Base-by-base conservation (phyloP, 352 stramenopile genomes). In the Plasmopara halstedii region DNA sequence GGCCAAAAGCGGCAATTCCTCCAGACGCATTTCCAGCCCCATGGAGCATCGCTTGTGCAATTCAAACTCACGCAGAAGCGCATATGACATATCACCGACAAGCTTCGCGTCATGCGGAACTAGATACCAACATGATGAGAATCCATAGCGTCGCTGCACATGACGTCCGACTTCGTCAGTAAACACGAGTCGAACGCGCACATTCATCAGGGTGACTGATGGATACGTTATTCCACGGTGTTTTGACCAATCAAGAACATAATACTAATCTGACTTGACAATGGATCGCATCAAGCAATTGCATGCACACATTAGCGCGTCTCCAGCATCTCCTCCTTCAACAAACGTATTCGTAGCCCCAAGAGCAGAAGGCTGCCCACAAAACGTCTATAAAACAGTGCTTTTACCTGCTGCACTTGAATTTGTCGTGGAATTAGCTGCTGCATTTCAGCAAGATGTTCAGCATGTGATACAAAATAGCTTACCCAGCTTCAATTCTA, bases 371-470 rank as follows among this genome's bases (percentile, higher is more conserved):
- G 31, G 17, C 3, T 61, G 42, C 10, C 39, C 42, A 0, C 47
- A 53, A 11, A 54, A 70, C 15, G 52, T 72, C 13, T 84, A 82
- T 37, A 62, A 73, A 20, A 50, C 77, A 3, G 88, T 97, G 48
- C 59, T 97, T 8, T 94, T 85, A 3, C 63, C 74, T 23, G 68
- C 89, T 18, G 85, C 88, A 9, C 56, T 97, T 6, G 70, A 70
- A 29, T 97, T 97, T 56, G 70, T 97, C 6, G 73, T 81, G 14
- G 70, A 85, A 13, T 52, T 97, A 27, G 81, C 79, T 14, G 49
- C 60, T 42, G 66, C 73, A 34, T 97, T 97, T 53, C 73, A 88
- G 2, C 9, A 32, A 23, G 48, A 84, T 22, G 58, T 86, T 6
- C 46, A 69, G 9, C 29, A 74, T 44, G 70, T 85, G 37, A 4